Evolutionary conservation across 805 yeast genomes (phyloP).

Genomic region (Starmerella cellae): DNA sequence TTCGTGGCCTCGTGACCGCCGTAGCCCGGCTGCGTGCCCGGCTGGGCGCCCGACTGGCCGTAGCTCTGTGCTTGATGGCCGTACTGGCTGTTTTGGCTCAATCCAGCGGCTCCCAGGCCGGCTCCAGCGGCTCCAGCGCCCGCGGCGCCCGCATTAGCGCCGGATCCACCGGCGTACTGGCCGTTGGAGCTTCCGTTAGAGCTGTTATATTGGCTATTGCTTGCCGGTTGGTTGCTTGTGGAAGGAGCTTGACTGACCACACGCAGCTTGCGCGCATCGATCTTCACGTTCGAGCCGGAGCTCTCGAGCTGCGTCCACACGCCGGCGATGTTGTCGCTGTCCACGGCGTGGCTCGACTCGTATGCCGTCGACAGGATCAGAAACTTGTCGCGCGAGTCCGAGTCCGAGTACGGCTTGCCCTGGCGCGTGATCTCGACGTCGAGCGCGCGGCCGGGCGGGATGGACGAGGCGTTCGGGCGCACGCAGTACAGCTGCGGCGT

Average conservation of each 20-base stretch:
- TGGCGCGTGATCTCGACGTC: slow-evolving; percentile 72
- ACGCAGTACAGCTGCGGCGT: slow-evolving; percentile 94
- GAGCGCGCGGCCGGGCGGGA: slow-evolving; percentile 59
- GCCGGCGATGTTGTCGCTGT: slow-evolving; percentile 38
- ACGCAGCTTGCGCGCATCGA: slow-evolving; percentile 51
- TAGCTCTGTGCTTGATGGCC: neutral
- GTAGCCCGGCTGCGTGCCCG: neutral
- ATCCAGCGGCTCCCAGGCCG: neutral
- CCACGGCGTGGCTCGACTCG: slow-evolving; percentile 31
- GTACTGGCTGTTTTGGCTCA: neutral
- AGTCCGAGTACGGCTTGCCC: slow-evolving; percentile 66
- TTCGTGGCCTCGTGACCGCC: neutral
- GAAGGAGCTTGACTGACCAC: too few species aligned
- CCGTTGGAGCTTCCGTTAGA: neutral
- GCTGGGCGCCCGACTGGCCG: neutral
- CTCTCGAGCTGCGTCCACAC: slow-evolving; percentile 64
- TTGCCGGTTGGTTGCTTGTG: neutral
- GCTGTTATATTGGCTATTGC: neutral
- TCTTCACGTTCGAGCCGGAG: slow-evolving; percentile 34
- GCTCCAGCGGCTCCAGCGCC: slow-evolving; percentile 2
- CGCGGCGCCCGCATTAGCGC: slow-evolving; percentile 5
- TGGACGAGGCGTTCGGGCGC: slow-evolving; percentile 80
- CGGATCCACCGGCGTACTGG: slow-evolving; percentile 6
- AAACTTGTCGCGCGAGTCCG: slow-evolving; percentile 81
- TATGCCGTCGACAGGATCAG: slow-evolving; percentile 77